Evolutionary conservation across 257 asterid genomes (phyloP), one percentile per base, ranked within the genome.

Genomic region (Galeopsis tetrahit): DNA sequence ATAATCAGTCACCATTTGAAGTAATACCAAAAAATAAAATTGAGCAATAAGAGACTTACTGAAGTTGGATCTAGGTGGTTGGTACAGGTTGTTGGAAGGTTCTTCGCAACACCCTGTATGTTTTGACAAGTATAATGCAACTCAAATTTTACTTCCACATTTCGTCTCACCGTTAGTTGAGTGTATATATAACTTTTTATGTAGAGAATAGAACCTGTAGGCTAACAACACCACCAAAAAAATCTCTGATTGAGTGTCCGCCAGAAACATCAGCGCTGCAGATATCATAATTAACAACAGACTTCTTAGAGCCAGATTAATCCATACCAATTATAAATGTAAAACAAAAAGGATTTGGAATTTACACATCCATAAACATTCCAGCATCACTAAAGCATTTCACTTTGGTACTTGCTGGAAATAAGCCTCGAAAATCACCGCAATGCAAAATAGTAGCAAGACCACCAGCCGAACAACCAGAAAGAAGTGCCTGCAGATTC

Each of bases 351-450:
- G 17, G 72, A 68, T 46, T 51, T 3, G 71, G 76, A 80, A 78
- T 10, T 87, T 90, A 92, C 96, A 85, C 70, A 10, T 90, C 96
- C 91, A 92, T 69, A 65, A 92, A 92, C 70, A 92, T 43, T 77
- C 98, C 98, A 69, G 85, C 98, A 68, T 92, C 98, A 67, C 90
- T 82, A 66, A 92, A 69, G 78, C 98, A 92, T 89, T 87, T 92
- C 90, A 90, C 96, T 86, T 83, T 90, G 15, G 86, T 85, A 44
- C 72, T 85, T 55, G 75, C 17, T 13, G 88, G 76, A 72, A 92
- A 80, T 40, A 81, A 70, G 28, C 66, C 69, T 56, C 93, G 76
- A 75, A 86, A 92, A 69, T 77, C 83, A 14, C 86, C 95, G 17
- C 95, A 88, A 44, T 86, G 95, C 79, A 88, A 69, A 53, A 88